phyloP scores from a whole-genome alignment of 176 grass and related monocot species.

The Ensete glaucum region DNA sequence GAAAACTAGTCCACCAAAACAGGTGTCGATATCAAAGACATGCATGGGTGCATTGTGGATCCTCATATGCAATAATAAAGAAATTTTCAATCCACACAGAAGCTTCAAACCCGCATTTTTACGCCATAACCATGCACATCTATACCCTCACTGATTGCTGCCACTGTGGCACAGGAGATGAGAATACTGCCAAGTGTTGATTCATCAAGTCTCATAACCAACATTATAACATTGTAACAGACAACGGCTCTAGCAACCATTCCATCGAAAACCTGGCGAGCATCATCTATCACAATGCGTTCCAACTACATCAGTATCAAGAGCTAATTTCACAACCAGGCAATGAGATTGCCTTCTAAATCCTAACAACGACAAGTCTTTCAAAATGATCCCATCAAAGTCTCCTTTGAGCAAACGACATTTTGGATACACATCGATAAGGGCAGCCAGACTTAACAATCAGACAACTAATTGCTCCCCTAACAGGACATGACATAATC shows the following conservation, averaged over 20 bases:
- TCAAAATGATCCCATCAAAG: background rate
- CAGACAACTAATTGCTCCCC: background rate
- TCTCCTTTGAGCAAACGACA: background rate
- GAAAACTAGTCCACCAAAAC: too few species aligned
- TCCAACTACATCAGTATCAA: constrained; percentile 53
- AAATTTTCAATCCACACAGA: constrained; percentile 57
- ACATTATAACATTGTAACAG: constrained; percentile 74
- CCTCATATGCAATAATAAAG: constrained; percentile 53
- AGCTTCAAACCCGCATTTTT: constrained; percentile 30
- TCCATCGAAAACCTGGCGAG: constrained; percentile 42
- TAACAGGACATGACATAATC: too few species aligned
- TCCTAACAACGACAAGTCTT: background rate
- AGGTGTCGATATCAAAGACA: too few species aligned
- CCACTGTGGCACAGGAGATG: constrained; percentile 57
- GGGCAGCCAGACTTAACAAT: background rate
- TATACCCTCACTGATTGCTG: constrained; percentile 40
- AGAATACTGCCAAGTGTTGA: constrained; percentile 58
- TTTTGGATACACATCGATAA: background rate
- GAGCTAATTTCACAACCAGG: constrained; percentile 40
- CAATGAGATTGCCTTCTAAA: constrained; percentile 34
- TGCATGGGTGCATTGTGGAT: too few species aligned
- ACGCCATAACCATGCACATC: constrained; percentile 39
- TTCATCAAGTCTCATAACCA: constrained; percentile 64
- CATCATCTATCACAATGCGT: constrained; percentile 23
- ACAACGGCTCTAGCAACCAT: constrained; percentile 44